Evolutionary conservation across 805 yeast genomes (phyloP).

Genomic region (Ogataea trehaloabstinens): DNA sequence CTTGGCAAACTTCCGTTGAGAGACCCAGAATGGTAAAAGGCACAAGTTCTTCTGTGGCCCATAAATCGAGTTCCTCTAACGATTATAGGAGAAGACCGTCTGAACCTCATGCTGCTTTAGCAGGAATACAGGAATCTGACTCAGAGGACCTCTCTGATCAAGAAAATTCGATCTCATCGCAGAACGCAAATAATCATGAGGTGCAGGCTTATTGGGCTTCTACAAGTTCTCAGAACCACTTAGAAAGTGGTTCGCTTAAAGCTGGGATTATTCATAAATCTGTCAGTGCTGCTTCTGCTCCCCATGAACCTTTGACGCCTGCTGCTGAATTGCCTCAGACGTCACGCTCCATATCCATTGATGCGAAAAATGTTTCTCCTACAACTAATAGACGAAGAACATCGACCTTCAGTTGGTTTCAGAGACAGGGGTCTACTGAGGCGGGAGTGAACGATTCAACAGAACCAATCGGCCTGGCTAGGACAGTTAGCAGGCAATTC

Average conservation of each 20-base stretch:
- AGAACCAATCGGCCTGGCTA: conserved; percentile 3
- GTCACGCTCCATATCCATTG: not conserved
- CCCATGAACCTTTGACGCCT: not conserved
- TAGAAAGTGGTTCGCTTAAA: not conserved
- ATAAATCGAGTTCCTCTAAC: no score
- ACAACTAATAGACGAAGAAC: conserved; percentile 1
- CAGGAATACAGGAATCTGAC: not conserved
- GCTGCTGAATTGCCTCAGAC: not conserved
- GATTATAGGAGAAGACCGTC: no score
- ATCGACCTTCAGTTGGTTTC: conserved; percentile 12
- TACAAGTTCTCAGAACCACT: not conserved
- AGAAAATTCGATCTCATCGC: not conserved
- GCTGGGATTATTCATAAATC: not conserved
- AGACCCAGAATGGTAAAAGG: no score
- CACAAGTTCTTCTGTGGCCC: no score
- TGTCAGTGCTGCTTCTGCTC: not conserved
- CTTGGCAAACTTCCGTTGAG: no score
- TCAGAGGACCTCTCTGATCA: not conserved
- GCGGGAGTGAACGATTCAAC: conserved; percentile 7
- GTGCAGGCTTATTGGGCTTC: conserved; percentile 6
- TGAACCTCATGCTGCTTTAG: no score
- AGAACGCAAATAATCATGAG: not conserved
- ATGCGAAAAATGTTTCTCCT: not conserved
- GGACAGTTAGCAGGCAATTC: conserved; percentile 14
- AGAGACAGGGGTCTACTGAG: conserved; percentile 6